These are phyloP conservation scores for Neoboletus magnificus DNA, from an alignment of 768 basidiomycete genomes.

Conservation along the genomic window DNA sequence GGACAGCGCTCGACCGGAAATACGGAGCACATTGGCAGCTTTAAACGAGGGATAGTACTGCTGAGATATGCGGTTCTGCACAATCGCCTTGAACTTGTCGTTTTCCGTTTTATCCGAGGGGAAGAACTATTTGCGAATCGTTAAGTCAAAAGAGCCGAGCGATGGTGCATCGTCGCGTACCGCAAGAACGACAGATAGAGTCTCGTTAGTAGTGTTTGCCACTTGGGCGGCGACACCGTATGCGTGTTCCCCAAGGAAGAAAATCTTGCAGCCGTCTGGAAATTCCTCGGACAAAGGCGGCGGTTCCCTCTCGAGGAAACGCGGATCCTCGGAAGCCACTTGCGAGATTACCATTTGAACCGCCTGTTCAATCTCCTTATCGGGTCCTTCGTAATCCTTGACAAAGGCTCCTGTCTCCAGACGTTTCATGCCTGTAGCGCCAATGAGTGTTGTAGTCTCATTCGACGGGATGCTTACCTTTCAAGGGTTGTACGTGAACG, in stretches of 20 bases:
- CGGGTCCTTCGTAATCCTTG: constrained; percentile 85
- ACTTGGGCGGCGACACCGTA: constrained; percentile 97
- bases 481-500: constrained; percentile 86
- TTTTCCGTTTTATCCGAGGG: constrained; percentile 79
- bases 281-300: constrained; percentile 86
- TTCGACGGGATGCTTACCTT: constrained; percentile 50
- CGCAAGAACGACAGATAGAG: constrained; percentile 83
- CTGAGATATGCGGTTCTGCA: constrained; percentile 45
- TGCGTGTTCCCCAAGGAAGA: constrained; percentile 92
- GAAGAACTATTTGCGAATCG: constrained; percentile 61
- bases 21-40: constrained; percentile 66
- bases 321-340: constrained; percentile 86
- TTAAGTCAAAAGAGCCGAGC: neutral
- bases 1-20: constrained; percentile 78
- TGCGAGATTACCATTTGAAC: constrained; percentile 81
- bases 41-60: constrained; percentile 78
- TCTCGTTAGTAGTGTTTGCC: constrained; percentile 60
- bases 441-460: neutral
- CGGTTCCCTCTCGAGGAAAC: constrained; percentile 76
- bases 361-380: constrained; percentile 83
- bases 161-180: constrained; percentile 39
- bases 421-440: constrained; percentile 72
- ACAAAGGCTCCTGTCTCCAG: constrained; percentile 87
- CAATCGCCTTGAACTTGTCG: constrained; percentile 69
- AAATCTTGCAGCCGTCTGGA: constrained; percentile 85